Evolutionary conservation across 352 stramenopile genomes (phyloP).

Genomic region (Globisporangium recalcitrans): DNA sequence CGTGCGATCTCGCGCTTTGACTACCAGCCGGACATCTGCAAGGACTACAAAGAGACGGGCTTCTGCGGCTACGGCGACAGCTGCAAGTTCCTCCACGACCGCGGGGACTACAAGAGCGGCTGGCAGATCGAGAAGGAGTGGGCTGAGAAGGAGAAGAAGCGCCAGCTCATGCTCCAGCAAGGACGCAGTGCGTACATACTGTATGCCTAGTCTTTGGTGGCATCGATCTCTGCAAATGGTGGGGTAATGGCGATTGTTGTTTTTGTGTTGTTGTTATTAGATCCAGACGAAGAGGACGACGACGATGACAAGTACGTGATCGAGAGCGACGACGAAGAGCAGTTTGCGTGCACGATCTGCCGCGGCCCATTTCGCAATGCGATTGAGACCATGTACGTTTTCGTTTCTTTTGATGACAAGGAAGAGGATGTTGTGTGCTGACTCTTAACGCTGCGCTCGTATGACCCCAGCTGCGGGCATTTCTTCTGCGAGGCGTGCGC

Average conservation of each 20-base stretch:
- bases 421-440: not conserved
- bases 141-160: slow-evolving; percentile 89
- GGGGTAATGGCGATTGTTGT: not conserved
- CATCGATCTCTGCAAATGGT: not conserved
- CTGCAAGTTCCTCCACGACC: slow-evolving; percentile 98
- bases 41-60: slow-evolving; percentile 99
- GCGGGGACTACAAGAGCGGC: slow-evolving; percentile 96
- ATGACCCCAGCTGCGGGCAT: slow-evolving; percentile 81
- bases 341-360: slow-evolving; percentile 97
- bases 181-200: slow-evolving; percentile 26
- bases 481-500: slow-evolving; percentile 96
- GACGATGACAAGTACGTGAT: slow-evolving; percentile 61
- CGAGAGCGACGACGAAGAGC: slow-evolving; percentile 59
- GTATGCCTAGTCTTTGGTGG: not conserved
- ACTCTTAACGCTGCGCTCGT: not conserved
- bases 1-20: slow-evolving; percentile 95
- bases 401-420: not conserved
- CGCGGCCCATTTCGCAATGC: slow-evolving; percentile 90
- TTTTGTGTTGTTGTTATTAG: slow-evolving; percentile 7
- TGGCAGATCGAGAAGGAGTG: slow-evolving; percentile 97
- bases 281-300: slow-evolving; percentile 49
- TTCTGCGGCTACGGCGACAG: slow-evolving; percentile 97
- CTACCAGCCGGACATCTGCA: slow-evolving; percentile 97
- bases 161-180: slow-evolving; percentile 67
- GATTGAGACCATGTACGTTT: slow-evolving; percentile 85